Conservation (phyloP, 2,329 filamentous ascomycete genomes). For the Paracoccidioides lutzii region DNA sequence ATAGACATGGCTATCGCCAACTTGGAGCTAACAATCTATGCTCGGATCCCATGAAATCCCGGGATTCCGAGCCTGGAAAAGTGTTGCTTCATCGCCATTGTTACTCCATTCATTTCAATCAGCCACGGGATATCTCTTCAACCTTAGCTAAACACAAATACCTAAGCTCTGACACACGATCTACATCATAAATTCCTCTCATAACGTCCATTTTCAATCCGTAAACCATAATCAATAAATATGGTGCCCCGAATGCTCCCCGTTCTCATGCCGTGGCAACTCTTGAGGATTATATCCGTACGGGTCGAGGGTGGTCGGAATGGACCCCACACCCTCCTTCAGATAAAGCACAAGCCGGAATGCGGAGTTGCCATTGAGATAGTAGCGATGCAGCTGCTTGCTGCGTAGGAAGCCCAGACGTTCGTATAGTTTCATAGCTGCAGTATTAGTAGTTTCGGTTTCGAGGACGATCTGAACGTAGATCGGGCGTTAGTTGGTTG, state of each 20-base stretch:
- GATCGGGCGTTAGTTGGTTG: not conserved
- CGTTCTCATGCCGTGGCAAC: conserved; percentile 9
- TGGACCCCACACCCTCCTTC: conserved; percentile 44
- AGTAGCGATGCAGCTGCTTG: conserved; percentile 89
- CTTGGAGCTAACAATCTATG: too few relatives aligned
- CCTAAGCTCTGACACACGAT: not conserved
- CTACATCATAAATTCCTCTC: not conserved
- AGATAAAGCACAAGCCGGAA: conserved; percentile 77
- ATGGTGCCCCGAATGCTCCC: conserved; percentile 1
- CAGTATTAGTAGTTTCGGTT: conserved; percentile 83
- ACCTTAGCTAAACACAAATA: not conserved
- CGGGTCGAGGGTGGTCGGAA: conserved; percentile 25
- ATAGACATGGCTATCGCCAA: too few relatives aligned
- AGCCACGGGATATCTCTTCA: too few relatives aligned
- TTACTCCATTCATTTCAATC: too few relatives aligned
- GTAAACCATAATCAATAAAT: conserved; percentile 1
- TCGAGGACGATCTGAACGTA: conserved; percentile 62
- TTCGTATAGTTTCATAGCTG: conserved; percentile 87
- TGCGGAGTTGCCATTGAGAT: conserved; percentile 89
- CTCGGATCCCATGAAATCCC: too few relatives aligned
- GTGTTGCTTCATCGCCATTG: too few relatives aligned
- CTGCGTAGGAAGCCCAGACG: conserved; percentile 80
- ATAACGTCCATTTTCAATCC: not conserved
- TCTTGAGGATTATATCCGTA: conserved; percentile 9
- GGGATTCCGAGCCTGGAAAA: too few relatives aligned